Evolutionary conservation across 2,329 filamentous ascomycete species (phyloP).

Genomic region (Bipolaris zeicola): DNA sequence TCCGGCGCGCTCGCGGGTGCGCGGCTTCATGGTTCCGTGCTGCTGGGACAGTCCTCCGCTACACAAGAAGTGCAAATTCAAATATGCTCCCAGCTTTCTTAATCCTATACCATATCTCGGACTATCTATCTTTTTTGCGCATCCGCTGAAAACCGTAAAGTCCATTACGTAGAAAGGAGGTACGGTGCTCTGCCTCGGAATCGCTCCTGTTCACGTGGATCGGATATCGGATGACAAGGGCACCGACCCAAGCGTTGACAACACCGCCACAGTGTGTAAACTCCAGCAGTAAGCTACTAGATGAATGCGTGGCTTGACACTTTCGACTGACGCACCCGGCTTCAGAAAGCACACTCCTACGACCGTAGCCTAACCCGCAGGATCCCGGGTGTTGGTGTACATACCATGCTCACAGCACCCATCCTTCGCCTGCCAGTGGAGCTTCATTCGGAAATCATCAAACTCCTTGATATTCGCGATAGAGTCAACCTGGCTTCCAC

Average conservation of each 20-base stretch:
- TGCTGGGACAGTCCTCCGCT: slow-evolving; percentile 14
- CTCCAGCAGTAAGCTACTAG: slow-evolving; percentile 7
- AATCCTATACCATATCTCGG: not conserved
- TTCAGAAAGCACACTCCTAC: slow-evolving; percentile 1
- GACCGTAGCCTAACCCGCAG: not conserved
- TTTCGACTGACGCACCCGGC: slow-evolving; percentile 2
- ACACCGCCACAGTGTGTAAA: not conserved
- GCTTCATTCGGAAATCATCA: slow-evolving; percentile 30
- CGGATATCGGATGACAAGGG: not conserved
- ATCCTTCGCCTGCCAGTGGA: slow-evolving; percentile 33
- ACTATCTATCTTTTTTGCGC: not conserved
- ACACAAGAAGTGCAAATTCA: slow-evolving; percentile 7
- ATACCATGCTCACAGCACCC: slow-evolving; percentile 20
- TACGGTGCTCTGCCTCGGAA: not conserved
- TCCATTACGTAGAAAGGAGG: not conserved
- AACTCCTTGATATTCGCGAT: slow-evolving; percentile 30
- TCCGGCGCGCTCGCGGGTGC: slow-evolving; percentile 4
- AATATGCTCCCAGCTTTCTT: slow-evolving; percentile 9
- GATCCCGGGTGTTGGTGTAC: not conserved
- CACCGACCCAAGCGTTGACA: not conserved
- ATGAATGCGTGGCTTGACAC: not conserved
- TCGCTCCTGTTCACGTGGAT: not conserved
- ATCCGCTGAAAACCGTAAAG: not conserved
- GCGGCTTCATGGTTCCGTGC: slow-evolving; percentile 15
- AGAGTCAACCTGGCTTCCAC: slow-evolving; percentile 22